Percentiles rank a stretch among this genome's conserved stretches.
phyloP scores from a whole-genome alignment of 805 yeast genomes.

The Teunomyces lycoperdinae region DNA sequence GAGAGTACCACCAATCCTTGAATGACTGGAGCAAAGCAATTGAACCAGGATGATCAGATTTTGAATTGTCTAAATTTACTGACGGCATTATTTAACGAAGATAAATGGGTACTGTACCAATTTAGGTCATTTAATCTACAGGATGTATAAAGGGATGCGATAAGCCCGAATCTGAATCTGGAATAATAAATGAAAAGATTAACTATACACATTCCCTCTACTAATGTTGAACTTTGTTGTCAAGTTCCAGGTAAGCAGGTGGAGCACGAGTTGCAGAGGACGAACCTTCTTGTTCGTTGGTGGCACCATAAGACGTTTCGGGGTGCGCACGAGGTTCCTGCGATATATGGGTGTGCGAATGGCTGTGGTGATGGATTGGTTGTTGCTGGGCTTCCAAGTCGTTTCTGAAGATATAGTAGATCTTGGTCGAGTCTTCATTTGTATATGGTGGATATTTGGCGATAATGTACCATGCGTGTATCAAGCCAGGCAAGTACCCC shows the following conservation, averaged over 20 bases:
- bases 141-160: background rate
- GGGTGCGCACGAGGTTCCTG: slow-evolving; percentile 10
- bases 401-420: slow-evolving; percentile 32
- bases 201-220: background rate
- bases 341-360: slow-evolving; percentile 7
- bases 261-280: slow-evolving; percentile 16
- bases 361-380: slow-evolving; percentile 23
- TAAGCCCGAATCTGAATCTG: background rate
- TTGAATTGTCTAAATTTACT: too few species aligned
- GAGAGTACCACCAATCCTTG: slow-evolving; percentile 38
- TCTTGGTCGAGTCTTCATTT: slow-evolving; percentile 20
- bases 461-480: slow-evolving; percentile 50
- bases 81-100: too few species aligned
- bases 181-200: too few species aligned
- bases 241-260: slow-evolving; percentile 32
- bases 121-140: background rate
- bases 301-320: slow-evolving; percentile 28
- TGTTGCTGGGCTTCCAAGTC: slow-evolving; percentile 34
- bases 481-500: slow-evolving; percentile 51
- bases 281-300: slow-evolving; percentile 15
- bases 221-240: slow-evolving; percentile 12
- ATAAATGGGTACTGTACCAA: too few species aligned
- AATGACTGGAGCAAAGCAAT: slow-evolving; percentile 25
- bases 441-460: slow-evolving; percentile 45
- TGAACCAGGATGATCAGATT: slow-evolving; percentile 11